A percentile compares a stretch with the other conserved stretches of the same genome.
phyloP scores from a whole-genome alignment of 1,284 basidiomycete genomes.

The Fomes fomentarius region DNA sequence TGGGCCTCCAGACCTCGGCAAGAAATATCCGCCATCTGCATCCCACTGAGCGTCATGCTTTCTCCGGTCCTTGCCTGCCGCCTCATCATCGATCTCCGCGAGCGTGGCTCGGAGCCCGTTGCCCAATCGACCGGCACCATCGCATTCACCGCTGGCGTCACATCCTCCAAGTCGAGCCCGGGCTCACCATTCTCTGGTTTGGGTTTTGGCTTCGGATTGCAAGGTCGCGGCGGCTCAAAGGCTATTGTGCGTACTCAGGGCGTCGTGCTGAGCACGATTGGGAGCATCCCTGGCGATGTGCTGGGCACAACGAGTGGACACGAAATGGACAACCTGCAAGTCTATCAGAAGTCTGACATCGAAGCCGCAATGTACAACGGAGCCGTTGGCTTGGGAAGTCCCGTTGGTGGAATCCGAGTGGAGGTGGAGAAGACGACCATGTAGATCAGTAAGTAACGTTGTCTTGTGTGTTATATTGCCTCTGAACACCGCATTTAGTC shows the following conservation, averaged over 20 bases:
- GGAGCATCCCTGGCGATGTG: conserved; percentile 51
- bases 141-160: conserved; percentile 35
- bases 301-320: conserved; percentile 43
- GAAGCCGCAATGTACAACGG: conserved; percentile 36
- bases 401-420: conserved; percentile 59
- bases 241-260: conserved; percentile 41
- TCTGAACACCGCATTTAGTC: not conserved
- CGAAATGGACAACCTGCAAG: conserved; percentile 55
- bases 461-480: too few relatives aligned
- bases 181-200: conserved; percentile 36
- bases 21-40: conserved; percentile 81
- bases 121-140: conserved; percentile 55
- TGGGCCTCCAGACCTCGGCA: conserved; percentile 79
- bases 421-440: conserved; percentile 67
- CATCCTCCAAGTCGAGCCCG: conserved; percentile 34
- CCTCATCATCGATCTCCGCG: conserved; percentile 75
- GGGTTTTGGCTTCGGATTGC: conserved; percentile 35
- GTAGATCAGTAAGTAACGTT: conserved; percentile 29
- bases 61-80: conserved; percentile 78
- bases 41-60: conserved; percentile 84
- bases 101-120: conserved; percentile 75
- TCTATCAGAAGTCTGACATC: conserved; percentile 44
- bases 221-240: conserved; percentile 38
- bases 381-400: conserved; percentile 40
- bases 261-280: conserved; percentile 68